Conservation (phyloP, 129 eudicot species). For the Helianthus annuus region DNA sequence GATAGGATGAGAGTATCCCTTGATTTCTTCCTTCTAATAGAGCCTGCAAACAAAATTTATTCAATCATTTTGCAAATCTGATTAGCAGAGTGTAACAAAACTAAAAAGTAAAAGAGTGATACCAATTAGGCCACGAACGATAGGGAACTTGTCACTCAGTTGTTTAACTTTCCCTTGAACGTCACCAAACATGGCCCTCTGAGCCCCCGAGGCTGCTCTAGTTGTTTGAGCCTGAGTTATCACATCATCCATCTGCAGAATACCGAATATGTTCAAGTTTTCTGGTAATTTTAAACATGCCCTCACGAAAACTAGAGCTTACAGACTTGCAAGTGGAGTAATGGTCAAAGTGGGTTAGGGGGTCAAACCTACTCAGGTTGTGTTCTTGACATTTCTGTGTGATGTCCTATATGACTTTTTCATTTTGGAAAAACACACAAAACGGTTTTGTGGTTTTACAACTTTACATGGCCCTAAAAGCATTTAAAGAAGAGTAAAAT, state of each 20-base stretch:
- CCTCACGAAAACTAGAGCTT: too few relatives aligned
- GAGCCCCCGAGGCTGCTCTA: constrained; percentile 69
- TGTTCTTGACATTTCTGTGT: not conserved
- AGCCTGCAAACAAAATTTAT: constrained; percentile 47
- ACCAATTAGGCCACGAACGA: constrained; percentile 89
- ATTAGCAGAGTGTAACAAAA: not conserved
- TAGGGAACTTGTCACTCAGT: constrained; percentile 86
- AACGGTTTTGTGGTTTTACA: too few relatives aligned
- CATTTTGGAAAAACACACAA: not conserved
- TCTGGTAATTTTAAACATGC: not conserved
- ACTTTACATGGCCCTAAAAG: not conserved
- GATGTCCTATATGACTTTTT: not conserved
- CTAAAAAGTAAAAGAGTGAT: not conserved
- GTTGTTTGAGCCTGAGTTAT: constrained; percentile 92
- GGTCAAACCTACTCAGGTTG: not conserved
- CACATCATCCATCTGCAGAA: constrained; percentile 81
- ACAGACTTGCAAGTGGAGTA: too few relatives aligned
- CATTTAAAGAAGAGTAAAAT: too few relatives aligned
- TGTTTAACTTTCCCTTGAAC: constrained; percentile 89
- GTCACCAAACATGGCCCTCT: constrained; percentile 79
- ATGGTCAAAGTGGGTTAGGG: too few relatives aligned
- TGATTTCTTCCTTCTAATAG: constrained; percentile 81
- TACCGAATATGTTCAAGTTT: not conserved
- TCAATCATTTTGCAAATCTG: not conserved
- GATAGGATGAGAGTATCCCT: constrained; percentile 90